Conservation (phyloP, 2,329 filamentous ascomycete species). For the Aspergillus sp. region DNA sequence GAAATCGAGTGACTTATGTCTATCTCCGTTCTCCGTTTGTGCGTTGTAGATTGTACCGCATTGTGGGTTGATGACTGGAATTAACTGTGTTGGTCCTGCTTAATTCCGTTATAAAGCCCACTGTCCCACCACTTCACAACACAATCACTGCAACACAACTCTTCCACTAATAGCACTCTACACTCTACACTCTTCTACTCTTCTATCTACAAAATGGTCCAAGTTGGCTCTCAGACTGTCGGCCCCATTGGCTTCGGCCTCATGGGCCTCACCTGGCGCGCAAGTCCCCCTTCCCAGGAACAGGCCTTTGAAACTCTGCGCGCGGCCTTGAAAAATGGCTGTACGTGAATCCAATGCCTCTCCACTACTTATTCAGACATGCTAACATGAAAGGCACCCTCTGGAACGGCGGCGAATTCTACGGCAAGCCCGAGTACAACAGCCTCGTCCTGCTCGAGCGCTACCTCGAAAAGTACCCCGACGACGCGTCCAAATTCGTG, state of each 20-base stretch:
- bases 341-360: neutral
- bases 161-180: neutral
- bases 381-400: slow-evolving; percentile 31
- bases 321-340: neutral
- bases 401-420: slow-evolving; percentile 68
- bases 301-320: slow-evolving; percentile 5
- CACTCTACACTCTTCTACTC: too few species aligned
- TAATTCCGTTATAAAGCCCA: too few species aligned
- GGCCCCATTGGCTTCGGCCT: slow-evolving; percentile 9
- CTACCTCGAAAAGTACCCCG: slow-evolving; percentile 65
- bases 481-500: slow-evolving; percentile 62
- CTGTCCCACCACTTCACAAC: too few species aligned
- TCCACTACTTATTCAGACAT: neutral
- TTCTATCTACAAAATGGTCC: neutral
- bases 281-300: neutral
- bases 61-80: too few species aligned
- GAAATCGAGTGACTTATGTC: too few species aligned
- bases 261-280: slow-evolving; percentile 4
- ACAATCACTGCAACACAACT: too few species aligned
- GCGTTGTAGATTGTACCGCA: too few species aligned
- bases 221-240: neutral
- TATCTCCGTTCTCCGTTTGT: too few species aligned
- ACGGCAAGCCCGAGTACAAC: slow-evolving; percentile 60
- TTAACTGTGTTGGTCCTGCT: too few species aligned
- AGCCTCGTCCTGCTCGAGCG: slow-evolving; percentile 59